Percentiles rank a stretch among this genome's conserved stretches.
These are phyloP conservation scores for Triglochin maritima DNA, from an alignment of 106 monocot species.

Conservation along the genomic window DNA sequence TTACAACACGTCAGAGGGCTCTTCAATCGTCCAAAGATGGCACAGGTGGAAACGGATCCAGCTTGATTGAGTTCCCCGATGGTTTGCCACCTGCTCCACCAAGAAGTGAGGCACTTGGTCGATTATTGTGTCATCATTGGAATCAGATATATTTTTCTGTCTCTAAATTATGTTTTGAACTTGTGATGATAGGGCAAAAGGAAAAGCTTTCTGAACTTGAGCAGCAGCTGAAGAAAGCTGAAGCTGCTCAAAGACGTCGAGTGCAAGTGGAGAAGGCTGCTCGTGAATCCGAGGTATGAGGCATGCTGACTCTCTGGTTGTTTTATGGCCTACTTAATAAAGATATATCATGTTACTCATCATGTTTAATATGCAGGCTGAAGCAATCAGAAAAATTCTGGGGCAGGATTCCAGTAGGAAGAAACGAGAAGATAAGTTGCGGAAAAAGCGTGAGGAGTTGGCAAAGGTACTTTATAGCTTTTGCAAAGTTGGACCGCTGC, in stretches of 20 bases:
- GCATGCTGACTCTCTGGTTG: neutral
- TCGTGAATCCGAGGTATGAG: slow-evolving; percentile 63
- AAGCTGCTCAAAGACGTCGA: slow-evolving; percentile 78
- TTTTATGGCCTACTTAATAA: neutral
- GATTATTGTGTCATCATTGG: neutral
- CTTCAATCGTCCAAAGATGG: slow-evolving; percentile 51
- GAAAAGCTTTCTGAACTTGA: slow-evolving; percentile 89
- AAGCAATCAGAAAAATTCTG: slow-evolving; percentile 88
- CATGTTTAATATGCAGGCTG: slow-evolving; percentile 42
- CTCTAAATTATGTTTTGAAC: neutral
- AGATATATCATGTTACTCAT: neutral
- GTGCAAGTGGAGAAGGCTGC: slow-evolving; percentile 90
- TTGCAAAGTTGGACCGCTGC: neutral
- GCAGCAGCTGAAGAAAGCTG: slow-evolving; percentile 82
- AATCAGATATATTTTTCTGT: neutral
- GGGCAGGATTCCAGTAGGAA: slow-evolving; percentile 81
- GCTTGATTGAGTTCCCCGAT: slow-evolving; percentile 68
- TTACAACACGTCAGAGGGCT: slow-evolving; percentile 62
- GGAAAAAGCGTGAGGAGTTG: slow-evolving; percentile 57
- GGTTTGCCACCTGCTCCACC: slow-evolving; percentile 64
- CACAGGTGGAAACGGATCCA: slow-evolving; percentile 16
- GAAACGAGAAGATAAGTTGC: slow-evolving; percentile 68
- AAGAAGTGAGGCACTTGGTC: slow-evolving; percentile 41
- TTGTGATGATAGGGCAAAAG: slow-evolving; percentile 51
- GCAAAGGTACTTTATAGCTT: slow-evolving; percentile 28